Evolutionary conservation across 2,329 filamentous ascomycete species (phyloP), one percentile per base, ranked within the genome.

Genomic region (Verruconis gallopava): DNA sequence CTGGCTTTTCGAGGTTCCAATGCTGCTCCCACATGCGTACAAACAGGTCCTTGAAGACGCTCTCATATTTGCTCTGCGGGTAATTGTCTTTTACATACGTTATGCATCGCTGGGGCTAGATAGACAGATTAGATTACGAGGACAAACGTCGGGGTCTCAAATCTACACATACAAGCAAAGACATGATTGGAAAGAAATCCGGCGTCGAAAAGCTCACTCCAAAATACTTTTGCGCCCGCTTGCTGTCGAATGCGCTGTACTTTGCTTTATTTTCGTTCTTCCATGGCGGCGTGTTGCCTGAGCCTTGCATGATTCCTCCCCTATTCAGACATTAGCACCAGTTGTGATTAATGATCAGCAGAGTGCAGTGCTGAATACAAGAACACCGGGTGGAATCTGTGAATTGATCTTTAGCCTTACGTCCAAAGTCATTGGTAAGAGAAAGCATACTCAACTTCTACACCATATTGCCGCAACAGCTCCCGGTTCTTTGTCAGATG

Each of bases 281-380:
- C 79, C 81, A 86, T 1, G 84, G 83, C 0, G 83, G 82, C 49
- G 75, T 75, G 58, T 91, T 89, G 38, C 80, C 79, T 75, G 38
- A 21, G 45, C 36, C 39, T 36, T 19, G 20, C 48, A 64, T 65
- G 46, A 66, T 63, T 5, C 63, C 62, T 15, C 61, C 61, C 17
- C 40, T 44, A 2, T n/a, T 13, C 22, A 32, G n/a, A 35, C 12
- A 11, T 9, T 39, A 35, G 11, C n/a, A 15, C 32, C 41, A 43
- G 38, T 25, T 13, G 18, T 34, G 21, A 3, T 33, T 37, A 4
- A 2, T n/a, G 18, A 22, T 25, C 12, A 21, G 11, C 13, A 45
- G 20, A 22, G 14, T 5, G 30, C 13, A 28, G 9, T 5, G 15
- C 21, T 17, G 9, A 9, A 45, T 41, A 44, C 42, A 89, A 67